phyloP scores from a whole-genome alignment of 1,284 basidiomycete species.

The Chalciporus sp. region DNA sequence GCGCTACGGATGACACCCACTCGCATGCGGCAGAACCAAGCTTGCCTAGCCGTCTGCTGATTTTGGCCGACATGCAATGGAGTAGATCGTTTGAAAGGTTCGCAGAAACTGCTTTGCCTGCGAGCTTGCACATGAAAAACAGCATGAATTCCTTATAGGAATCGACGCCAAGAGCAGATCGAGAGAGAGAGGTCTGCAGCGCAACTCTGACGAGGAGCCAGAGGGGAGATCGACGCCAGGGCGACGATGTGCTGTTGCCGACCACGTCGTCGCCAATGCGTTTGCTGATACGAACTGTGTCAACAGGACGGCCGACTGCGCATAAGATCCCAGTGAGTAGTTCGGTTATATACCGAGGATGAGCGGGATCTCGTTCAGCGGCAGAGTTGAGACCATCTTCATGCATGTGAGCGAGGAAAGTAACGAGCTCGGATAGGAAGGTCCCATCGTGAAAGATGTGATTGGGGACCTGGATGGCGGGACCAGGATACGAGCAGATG shows the following conservation, averaged over 20 bases:
- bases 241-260: constrained; percentile 23
- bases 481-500: constrained; percentile 37
- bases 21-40: constrained; percentile 28
- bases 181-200: constrained; percentile 43
- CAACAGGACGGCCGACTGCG: constrained; percentile 24
- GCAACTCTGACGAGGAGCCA: constrained; percentile 41
- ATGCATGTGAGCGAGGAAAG: constrained; percentile 35
- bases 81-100: constrained; percentile 38
- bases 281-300: constrained; percentile 32
- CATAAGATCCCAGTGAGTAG: constrained; percentile 38
- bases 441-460: constrained; percentile 13
- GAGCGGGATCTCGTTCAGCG: constrained; percentile 30
- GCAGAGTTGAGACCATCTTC: constrained; percentile 16
- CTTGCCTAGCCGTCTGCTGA: constrained; percentile 41
- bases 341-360: constrained; percentile 40
- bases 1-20: constrained; percentile 18
- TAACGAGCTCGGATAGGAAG: constrained; percentile 29
- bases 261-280: constrained; percentile 38
- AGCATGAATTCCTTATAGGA: constrained; percentile 51
- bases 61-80: constrained; percentile 32
- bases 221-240: constrained; percentile 41
- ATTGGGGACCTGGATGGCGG: constrained; percentile 28
- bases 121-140: constrained; percentile 40
- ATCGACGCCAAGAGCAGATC: constrained; percentile 8
- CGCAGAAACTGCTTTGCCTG: constrained; percentile 20